Conservation (phyloP, 768 basidiomycete genomes). For the Kwoniella bestiolae region DNA sequence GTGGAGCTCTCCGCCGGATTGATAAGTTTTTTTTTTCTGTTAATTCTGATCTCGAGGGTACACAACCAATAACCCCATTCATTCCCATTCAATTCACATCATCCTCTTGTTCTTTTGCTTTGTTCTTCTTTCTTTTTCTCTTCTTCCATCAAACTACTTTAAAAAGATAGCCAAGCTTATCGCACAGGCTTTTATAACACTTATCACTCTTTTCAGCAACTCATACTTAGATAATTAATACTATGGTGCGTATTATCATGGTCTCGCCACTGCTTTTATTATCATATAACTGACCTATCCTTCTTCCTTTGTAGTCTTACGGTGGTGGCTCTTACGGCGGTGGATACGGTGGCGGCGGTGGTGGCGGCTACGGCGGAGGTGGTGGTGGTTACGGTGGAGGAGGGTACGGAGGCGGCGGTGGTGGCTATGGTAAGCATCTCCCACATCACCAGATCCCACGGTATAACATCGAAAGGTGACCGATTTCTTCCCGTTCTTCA, state of each 20-base stretch:
- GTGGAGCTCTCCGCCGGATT: constrained; percentile 2
- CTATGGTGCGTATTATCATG: constrained; percentile 11
- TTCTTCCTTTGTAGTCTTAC: constrained; percentile 30
- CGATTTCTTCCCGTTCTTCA: constrained; percentile 13
- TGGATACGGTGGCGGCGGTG: constrained; percentile 35
- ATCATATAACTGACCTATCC: constrained; percentile 5
- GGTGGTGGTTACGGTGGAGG: constrained; percentile 44
- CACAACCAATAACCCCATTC: background rate
- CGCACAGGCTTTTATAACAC: background rate
- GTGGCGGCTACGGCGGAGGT: constrained; percentile 45
- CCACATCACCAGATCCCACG: background rate
- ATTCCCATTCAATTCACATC: background rate
- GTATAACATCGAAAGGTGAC: constrained; percentile 10
- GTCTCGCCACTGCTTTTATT: constrained; percentile 19
- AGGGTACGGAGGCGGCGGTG: constrained; percentile 55
- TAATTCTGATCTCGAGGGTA: constrained; percentile 1
- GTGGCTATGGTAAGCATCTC: constrained; percentile 44
- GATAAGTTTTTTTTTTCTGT: constrained; percentile 13
- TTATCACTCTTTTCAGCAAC: constrained; percentile 5
- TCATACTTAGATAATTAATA: background rate
- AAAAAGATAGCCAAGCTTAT: background rate
- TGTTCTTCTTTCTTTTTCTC: constrained; percentile 11
- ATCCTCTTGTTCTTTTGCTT: background rate
- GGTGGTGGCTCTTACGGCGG: constrained; percentile 23
- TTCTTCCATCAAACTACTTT: background rate